A percentile compares a stretch with the other conserved stretches of the same genome.
Evolutionary conservation across 2,329 filamentous ascomycete species (phyloP).

Genomic region (Aspergillus oerlinghausenensis): DNA sequence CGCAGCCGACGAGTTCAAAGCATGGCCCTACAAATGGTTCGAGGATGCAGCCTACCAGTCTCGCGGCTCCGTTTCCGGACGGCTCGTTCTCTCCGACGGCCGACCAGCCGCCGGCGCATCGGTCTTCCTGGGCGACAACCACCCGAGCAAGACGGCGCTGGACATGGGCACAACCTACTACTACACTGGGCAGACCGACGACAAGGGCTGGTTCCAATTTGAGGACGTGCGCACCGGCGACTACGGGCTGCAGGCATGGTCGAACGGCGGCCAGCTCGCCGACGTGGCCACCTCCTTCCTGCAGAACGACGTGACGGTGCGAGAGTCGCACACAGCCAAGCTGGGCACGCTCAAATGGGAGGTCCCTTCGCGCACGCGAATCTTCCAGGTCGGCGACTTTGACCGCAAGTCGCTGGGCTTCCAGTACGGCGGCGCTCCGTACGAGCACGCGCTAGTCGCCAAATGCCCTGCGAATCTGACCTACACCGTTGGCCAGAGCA

Average conservation of each 20-base stretch:
- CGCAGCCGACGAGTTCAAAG: conserved; percentile 38
- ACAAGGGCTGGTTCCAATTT: conserved; percentile 42
- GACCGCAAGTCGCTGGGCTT: conserved; percentile 47
- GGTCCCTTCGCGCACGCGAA: conserved; percentile 33
- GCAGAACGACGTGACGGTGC: conserved; percentile 39
- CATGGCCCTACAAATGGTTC: conserved; percentile 50
- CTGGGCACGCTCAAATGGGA: conserved; percentile 42
- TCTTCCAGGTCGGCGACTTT: conserved; percentile 49
- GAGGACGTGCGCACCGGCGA: conserved; percentile 40
- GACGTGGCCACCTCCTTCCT: conserved; percentile 46
- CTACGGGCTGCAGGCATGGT: conserved; percentile 50
- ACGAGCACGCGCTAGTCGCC: conserved; percentile 44
- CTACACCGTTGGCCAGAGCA: conserved; percentile 39
- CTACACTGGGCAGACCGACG: conserved; percentile 46
- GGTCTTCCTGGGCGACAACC: conserved; percentile 49
- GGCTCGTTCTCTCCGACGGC: conserved; percentile 45
- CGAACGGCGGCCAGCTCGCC: conserved; percentile 41
- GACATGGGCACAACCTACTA: conserved; percentile 49
- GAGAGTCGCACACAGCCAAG: conserved; percentile 29
- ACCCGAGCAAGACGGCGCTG: conserved; percentile 42
- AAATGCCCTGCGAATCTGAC: conserved; percentile 44
- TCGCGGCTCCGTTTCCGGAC: conserved; percentile 45
- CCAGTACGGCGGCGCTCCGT: conserved; percentile 39
- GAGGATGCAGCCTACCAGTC: conserved; percentile 44
- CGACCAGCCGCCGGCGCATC: conserved; percentile 46